Evolutionary conservation across 208 protist genomes (phyloP).

Genomic region (Porcisia deanei): DNA sequence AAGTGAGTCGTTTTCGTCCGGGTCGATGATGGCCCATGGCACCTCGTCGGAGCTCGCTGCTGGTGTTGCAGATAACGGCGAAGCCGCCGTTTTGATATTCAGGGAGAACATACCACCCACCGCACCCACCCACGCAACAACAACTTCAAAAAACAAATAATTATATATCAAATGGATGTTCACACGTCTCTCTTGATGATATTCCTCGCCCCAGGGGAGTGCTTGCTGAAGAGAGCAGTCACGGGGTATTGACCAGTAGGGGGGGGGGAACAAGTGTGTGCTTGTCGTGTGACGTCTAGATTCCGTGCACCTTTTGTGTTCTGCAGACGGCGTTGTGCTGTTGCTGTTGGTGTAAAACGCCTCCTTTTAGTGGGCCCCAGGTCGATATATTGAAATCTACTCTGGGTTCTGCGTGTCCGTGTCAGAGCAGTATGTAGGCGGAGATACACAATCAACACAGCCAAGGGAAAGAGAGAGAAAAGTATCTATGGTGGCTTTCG

Average conservation of each 20-base stretch:
- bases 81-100: conserved; percentile 18
- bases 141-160: conserved; percentile 1
- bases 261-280: background rate
- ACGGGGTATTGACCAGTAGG: background rate
- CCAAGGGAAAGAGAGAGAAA: background rate
- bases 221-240: background rate
- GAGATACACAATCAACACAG: background rate
- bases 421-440: background rate
- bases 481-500: background rate
- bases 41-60: conserved; percentile 1
- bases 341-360: background rate
- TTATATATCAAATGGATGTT: background rate
- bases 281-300: background rate
- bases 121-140: background rate
- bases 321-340: background rate
- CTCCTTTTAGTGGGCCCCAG: too few species aligned
- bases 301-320: background rate
- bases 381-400: background rate
- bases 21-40: conserved; percentile 12
- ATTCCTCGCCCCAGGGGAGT: background rate
- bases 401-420: background rate
- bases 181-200: too few species aligned
- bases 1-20: conserved; percentile 18
- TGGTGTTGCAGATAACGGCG: conserved; percentile 3
- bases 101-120: conserved; percentile 18